These are phyloP conservation scores for Coemansia furcata DNA, from an alignment of 192 early-diverging fungal genomes.

Conservation along the genomic window DNA sequence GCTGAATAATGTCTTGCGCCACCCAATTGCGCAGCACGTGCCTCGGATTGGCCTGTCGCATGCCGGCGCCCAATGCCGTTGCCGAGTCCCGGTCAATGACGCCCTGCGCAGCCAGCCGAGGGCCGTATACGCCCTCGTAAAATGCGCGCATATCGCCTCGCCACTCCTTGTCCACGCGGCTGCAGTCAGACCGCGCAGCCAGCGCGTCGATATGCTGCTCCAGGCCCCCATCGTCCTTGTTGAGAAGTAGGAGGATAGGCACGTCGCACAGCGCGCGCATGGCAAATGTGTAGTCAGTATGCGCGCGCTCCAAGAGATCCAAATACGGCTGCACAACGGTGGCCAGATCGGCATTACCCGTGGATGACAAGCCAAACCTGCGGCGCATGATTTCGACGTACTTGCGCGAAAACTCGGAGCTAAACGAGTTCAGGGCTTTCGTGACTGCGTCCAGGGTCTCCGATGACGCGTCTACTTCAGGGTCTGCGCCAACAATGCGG, in stretches of 20 bases:
- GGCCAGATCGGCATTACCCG: constrained; percentile 53
- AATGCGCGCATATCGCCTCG: constrained; percentile 22
- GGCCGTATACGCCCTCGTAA: constrained; percentile 54
- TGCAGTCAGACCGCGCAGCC: background rate
- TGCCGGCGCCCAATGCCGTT: constrained; percentile 22
- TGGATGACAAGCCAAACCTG: constrained; percentile 54
- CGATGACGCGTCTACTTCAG: constrained; percentile 10
- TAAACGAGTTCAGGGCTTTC: constrained; percentile 54
- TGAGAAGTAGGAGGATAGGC: constrained; percentile 21
- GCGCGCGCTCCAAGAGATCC: constrained; percentile 60
- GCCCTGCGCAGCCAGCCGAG: constrained; percentile 52
- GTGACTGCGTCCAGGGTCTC: constrained; percentile 35
- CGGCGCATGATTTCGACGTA: constrained; percentile 62
- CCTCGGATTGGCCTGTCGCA: constrained; percentile 72
- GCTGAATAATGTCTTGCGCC: constrained; percentile 63
- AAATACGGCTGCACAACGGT: constrained; percentile 64
- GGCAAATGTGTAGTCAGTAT: constrained; percentile 73
- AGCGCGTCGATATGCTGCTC: constrained; percentile 20
- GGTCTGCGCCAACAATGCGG: constrained; percentile 51
- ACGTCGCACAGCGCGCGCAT: constrained; percentile 66
- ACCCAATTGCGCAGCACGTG: constrained; percentile 82
- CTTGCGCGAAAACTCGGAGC: constrained; percentile 45
- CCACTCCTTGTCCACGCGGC: background rate
- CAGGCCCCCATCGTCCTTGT: constrained; percentile 5
- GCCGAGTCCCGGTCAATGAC: constrained; percentile 7